phyloP scores from a whole-genome alignment of 345 rosid species.

The Salix viminalis region DNA sequence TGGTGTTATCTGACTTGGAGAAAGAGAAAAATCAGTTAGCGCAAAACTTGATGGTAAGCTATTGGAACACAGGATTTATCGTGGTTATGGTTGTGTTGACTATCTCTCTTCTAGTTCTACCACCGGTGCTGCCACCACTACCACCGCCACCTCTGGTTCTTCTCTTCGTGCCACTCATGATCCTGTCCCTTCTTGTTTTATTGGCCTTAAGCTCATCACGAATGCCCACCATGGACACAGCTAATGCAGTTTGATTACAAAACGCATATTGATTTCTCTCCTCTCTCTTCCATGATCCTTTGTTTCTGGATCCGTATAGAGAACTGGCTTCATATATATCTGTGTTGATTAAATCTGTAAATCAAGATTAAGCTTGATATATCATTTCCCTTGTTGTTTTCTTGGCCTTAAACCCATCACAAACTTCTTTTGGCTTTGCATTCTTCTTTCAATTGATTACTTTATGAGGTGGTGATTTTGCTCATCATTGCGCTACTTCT shows the following conservation, averaged over 20 bases:
- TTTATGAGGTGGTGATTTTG: neutral
- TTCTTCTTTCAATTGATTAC: neutral
- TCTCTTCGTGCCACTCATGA: constrained; percentile 3
- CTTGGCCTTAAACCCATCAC: neutral
- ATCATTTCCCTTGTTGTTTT: neutral
- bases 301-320: neutral
- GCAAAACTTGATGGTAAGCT: neutral
- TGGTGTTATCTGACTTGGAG: neutral
- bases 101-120: neutral
- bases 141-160: constrained; percentile 7
- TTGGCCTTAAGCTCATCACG: neutral
- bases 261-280: neutral
- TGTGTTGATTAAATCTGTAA: neutral
- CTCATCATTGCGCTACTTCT: neutral
- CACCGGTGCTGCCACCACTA: constrained; percentile 3
- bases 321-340: neutral
- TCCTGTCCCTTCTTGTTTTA: constrained; percentile 1
- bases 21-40: neutral
- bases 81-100: constrained; percentile 3
- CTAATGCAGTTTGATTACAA: neutral
- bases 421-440: neutral
- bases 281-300: neutral
- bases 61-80: neutral
- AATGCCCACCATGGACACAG: neutral
- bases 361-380: neutral